Evolutionary conservation across 139 green algal genomes (phyloP).

Genomic region (Tetradesmus obliquus): DNA sequence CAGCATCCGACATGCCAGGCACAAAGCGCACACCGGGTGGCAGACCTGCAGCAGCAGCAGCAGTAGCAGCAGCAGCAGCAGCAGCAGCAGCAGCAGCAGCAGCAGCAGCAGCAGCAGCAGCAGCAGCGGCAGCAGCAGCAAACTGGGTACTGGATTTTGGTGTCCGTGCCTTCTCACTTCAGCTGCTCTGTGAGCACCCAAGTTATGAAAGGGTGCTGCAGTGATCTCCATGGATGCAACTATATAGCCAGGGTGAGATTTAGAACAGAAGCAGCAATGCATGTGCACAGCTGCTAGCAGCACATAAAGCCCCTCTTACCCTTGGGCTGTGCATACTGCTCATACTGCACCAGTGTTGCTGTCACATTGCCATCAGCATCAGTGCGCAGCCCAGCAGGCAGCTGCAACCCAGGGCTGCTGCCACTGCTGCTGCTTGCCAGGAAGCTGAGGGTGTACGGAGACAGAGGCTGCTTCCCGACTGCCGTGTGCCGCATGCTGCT

Average conservation of each 20-base stretch:
- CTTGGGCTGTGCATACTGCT: conserved; percentile 40
- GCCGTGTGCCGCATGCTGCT: neutral
- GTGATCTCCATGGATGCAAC: too few relatives aligned
- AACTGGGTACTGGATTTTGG: too few relatives aligned
- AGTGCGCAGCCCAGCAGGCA: neutral
- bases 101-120: neutral
- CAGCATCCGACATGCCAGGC: conserved; percentile 39
- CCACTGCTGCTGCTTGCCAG: neutral
- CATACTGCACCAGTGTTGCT: conserved; percentile 26
- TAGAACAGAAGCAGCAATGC: too few relatives aligned
- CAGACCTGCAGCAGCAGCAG: conserved; percentile 17
- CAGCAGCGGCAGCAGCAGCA: neutral
- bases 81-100: neutral
- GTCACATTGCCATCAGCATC: conserved; percentile 26
- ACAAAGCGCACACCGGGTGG: conserved; percentile 31
- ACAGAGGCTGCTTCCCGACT: conserved; percentile 2
- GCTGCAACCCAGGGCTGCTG: neutral
- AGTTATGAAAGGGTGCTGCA: too few relatives aligned
- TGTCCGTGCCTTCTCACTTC: too few relatives aligned
- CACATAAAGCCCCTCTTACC: neutral
- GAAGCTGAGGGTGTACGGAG: neutral
- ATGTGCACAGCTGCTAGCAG: too few relatives aligned
- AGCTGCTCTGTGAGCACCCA: too few relatives aligned
- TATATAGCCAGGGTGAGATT: too few relatives aligned
- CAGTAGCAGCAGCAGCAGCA: neutral